phyloP scores from a whole-genome alignment of 805 yeast species.

The Lipomyces sp. region DNA sequence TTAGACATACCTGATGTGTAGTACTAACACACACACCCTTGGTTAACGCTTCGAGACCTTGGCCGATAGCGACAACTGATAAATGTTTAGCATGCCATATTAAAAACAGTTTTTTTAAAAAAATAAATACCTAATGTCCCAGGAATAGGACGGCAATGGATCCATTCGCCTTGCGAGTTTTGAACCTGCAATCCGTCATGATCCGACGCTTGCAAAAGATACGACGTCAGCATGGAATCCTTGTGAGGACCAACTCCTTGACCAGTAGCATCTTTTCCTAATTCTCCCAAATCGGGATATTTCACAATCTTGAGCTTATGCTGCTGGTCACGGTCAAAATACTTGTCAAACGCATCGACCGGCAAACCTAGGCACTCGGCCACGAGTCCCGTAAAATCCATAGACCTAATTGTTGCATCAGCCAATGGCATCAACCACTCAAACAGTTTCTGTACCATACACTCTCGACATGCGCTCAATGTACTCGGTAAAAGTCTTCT shows the following conservation, averaged over 20 bases:
- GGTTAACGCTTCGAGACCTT: conserved; percentile 63
- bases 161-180: conserved; percentile 61
- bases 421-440: neutral
- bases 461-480: conserved; percentile 27
- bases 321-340: conserved; percentile 52
- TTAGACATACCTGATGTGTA: conserved; percentile 50
- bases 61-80: conserved; percentile 64
- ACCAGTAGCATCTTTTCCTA: conserved; percentile 36
- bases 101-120: neutral
- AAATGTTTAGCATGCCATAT: conserved; percentile 32
- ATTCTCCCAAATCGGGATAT: conserved; percentile 55
- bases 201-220: conserved; percentile 30
- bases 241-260: conserved; percentile 63
- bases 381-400: conserved; percentile 46
- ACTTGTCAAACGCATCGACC: conserved; percentile 52
- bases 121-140: conserved; percentile 26
- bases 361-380: conserved; percentile 62
- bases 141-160: conserved; percentile 57
- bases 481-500: conserved; percentile 22
- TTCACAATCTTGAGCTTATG: conserved; percentile 63
- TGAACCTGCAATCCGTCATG: conserved; percentile 57
- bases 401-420: conserved; percentile 14
- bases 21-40: conserved; percentile 65
- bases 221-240: conserved; percentile 48
- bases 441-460: conserved; percentile 6